phyloP scores from a whole-genome alignment of 2,329 filamentous ascomycete genomes.

The Cryphonectria naterciae region DNA sequence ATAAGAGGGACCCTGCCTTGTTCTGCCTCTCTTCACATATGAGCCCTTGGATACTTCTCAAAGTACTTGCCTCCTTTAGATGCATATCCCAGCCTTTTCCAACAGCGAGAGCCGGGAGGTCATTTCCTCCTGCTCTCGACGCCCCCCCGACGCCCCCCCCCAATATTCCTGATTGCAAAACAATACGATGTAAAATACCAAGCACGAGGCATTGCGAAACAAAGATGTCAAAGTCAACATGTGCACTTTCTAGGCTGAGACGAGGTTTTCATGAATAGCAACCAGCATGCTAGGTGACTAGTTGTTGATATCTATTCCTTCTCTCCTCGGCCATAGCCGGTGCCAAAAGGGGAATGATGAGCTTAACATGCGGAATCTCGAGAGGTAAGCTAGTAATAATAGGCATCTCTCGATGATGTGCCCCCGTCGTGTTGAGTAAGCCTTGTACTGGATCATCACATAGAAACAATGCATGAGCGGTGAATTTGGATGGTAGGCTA shows the following conservation, averaged over 20 bases:
- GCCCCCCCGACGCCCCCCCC: neutral
- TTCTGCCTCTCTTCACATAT: neutral
- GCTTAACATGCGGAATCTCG: neutral
- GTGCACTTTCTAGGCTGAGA: neutral
- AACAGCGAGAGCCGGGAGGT: neutral
- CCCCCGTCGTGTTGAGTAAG: neutral
- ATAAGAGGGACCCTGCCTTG: neutral
- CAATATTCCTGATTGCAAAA: neutral
- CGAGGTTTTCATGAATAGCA: neutral
- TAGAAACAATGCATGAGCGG: neutral
- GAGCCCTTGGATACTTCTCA: neutral
- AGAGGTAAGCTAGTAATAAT: neutral
- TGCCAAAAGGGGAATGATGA: neutral
- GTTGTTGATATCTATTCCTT: neutral
- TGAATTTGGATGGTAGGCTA: neutral
- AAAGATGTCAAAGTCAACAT: neutral
- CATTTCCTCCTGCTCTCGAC: too few relatives aligned
- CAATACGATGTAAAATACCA: neutral
- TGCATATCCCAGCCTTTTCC: neutral
- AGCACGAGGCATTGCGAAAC: neutral
- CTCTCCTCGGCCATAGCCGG: neutral
- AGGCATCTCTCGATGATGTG: neutral
- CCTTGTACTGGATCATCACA: neutral
- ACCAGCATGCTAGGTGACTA: neutral
- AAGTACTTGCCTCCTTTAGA: neutral